Base-by-base conservation (phyloP, 2,329 filamentous ascomycete species). In the Aciculosporium take region DNA sequence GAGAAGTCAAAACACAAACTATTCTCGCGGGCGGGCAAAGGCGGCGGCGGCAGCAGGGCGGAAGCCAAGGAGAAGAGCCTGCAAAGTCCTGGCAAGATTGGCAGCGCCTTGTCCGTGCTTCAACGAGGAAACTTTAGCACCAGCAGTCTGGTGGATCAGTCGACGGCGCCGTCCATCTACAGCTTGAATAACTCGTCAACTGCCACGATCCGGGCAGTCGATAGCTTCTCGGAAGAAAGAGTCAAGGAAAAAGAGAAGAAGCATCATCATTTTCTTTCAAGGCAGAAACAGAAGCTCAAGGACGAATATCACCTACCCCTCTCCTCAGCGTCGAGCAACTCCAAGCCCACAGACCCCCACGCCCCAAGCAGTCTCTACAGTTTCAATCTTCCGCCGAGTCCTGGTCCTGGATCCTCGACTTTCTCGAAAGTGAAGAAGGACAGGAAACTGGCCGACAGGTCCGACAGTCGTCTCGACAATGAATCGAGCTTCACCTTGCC, bases 381-480 rank as follows among this genome's bases (percentile, higher is more conserved):
- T 46, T 88, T 89, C 59, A 82, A 78, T 43, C 61, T 84, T 2
- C 83, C 83, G 1, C 71, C 79, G 7, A 86, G 80, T 45, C 82
- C 84, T 1, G 79, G 73, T 0, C 76, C 79, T 12, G 72, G 69
- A 39, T 72, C 68, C 40, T 72, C 69, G 21, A 68, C 73, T 25
- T 94, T 96, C 56, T 71, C 79, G 29, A 93, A 91, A 62, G 82
- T 81, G 3, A 83, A 91, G 54, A 89, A 83, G 45, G 86, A 94
- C 55, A 94, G 89, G 66, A 82, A 81, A 57, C 80, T 81, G 49
- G 79, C 84, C 47, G 81, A 84, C 48, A 76, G 79, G 49, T 69
- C 64, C 42, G 58, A 67, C 6, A 63, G 57, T 46, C 63, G 65
- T 10, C 59, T 76, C 28, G 69, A 79, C 44, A 76, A 62, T 47